A percentile compares a stretch with the other conserved stretches of the same genome.
phyloP scores from a whole-genome alignment of 208 protist genomes.

The Leishmania gerbilli region DNA sequence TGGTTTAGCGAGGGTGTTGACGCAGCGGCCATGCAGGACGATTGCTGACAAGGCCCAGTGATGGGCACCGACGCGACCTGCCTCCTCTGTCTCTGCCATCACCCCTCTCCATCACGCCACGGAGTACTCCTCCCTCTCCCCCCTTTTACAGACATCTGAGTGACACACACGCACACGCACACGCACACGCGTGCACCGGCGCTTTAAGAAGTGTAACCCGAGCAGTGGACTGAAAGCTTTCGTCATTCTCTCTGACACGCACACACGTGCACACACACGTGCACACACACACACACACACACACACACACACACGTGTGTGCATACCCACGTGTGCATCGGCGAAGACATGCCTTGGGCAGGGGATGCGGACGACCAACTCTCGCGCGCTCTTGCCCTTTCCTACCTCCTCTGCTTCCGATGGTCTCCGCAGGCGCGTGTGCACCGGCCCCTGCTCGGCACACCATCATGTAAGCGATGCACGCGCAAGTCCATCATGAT shows the following conservation, averaged over 20 bases:
- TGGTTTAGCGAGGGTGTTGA: not conserved
- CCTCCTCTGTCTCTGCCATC: not conserved
- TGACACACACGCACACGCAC: not conserved
- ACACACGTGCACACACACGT: not conserved
- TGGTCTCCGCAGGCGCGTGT: not conserved
- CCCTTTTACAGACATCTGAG: not conserved
- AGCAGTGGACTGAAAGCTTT: not conserved
- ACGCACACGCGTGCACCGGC: not conserved
- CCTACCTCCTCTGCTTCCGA: not conserved
- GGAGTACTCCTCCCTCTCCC: not conserved
- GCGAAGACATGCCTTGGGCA: not conserved
- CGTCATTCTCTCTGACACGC: not conserved
- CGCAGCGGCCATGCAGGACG: not conserved
- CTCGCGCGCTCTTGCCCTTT: not conserved
- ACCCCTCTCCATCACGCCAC: not conserved
- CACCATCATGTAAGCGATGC: not conserved
- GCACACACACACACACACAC: not conserved
- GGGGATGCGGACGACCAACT: not conserved
- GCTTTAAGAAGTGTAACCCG: not conserved
- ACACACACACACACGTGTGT: too few species aligned
- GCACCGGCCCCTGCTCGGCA: not conserved
- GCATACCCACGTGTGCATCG: not conserved
- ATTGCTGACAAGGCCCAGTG: not conserved
- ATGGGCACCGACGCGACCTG: not conserved
- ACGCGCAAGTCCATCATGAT: too few species aligned